Evolutionary conservation across 1,284 basidiomycete species (phyloP).

Genomic region (Tilletia indica): DNA sequence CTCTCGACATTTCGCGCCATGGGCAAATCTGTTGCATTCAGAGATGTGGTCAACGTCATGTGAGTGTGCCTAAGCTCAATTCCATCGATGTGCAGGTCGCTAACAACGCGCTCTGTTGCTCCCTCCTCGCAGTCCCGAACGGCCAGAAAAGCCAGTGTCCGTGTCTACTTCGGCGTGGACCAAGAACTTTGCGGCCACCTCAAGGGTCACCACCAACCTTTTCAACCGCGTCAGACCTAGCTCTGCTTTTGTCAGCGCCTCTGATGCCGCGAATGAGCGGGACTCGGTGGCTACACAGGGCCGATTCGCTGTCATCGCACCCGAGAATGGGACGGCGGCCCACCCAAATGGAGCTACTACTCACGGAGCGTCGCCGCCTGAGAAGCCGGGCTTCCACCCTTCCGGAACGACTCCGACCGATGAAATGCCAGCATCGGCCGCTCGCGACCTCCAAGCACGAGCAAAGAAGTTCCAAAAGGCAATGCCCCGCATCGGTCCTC

Average conservation of each 20-base stretch:
- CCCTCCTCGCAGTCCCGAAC: constrained; percentile 9
- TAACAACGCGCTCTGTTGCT: no score
- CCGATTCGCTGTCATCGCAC: no score
- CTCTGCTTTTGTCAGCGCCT: background rate
- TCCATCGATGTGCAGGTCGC: background rate
- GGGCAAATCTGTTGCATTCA: constrained; percentile 9
- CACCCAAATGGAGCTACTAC: background rate
- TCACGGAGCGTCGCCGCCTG: background rate
- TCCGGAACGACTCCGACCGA: background rate
- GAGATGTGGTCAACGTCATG: constrained; percentile 12
- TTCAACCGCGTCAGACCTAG: constrained; percentile 6
- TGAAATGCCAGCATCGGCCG: background rate
- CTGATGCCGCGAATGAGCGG: background rate
- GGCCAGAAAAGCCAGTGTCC: background rate
- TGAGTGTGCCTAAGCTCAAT: background rate
- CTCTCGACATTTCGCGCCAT: background rate
- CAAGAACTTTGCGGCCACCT: constrained; percentile 2
- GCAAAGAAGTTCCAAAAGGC: constrained; percentile 10
- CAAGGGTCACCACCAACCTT: background rate
- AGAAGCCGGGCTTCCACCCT: background rate
- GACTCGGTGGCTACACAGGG: no score
- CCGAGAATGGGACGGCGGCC: no score
- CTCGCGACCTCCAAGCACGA: constrained; percentile 1
- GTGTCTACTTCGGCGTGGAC: background rate
- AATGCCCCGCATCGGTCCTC: background rate